Evolutionary conservation across 2,329 filamentous ascomycete species (phyloP).

Genomic region (Metarhizium humberi): DNA sequence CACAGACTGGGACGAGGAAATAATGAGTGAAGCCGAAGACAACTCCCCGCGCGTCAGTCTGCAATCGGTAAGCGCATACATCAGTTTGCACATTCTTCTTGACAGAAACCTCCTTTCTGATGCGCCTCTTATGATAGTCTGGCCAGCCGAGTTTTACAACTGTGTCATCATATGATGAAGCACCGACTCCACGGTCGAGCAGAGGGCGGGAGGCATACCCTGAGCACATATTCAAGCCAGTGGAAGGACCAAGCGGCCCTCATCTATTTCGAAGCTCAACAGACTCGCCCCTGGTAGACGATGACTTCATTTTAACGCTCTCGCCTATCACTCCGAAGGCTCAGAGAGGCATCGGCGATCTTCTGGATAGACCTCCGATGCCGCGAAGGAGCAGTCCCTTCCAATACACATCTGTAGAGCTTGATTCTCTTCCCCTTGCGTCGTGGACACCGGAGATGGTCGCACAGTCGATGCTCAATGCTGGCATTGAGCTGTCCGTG

Average conservation of each 20-base stretch:
- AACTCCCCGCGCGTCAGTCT: conserved; percentile 59
- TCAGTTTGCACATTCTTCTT: background rate
- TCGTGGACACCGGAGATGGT: conserved; percentile 69
- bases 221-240: conserved; percentile 51
- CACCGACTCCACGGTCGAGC: conserved; percentile 64
- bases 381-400: conserved; percentile 40
- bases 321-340: conserved; percentile 66
- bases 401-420: conserved; percentile 44
- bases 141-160: conserved; percentile 73
- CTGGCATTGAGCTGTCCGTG: conserved; percentile 66
- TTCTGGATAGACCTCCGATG: conserved; percentile 14
- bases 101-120: background rate
- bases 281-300: conserved; percentile 31
- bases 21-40: conserved; percentile 48
- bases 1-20: conserved; percentile 59
- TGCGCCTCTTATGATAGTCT: conserved; percentile 35
- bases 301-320: conserved; percentile 51
- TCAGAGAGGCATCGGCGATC: conserved; percentile 24
- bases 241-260: conserved; percentile 74
- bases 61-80: conserved; percentile 53
- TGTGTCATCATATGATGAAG: conserved; percentile 77
- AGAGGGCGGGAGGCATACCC: conserved; percentile 52
- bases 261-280: conserved; percentile 74
- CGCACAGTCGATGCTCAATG: conserved; percentile 77
- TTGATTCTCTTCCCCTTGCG: conserved; percentile 50